Evolutionary conservation across 805 yeast species (phyloP), one percentile per base, ranked within the genome.

Genomic region (Metschnikowia sp.): DNA sequence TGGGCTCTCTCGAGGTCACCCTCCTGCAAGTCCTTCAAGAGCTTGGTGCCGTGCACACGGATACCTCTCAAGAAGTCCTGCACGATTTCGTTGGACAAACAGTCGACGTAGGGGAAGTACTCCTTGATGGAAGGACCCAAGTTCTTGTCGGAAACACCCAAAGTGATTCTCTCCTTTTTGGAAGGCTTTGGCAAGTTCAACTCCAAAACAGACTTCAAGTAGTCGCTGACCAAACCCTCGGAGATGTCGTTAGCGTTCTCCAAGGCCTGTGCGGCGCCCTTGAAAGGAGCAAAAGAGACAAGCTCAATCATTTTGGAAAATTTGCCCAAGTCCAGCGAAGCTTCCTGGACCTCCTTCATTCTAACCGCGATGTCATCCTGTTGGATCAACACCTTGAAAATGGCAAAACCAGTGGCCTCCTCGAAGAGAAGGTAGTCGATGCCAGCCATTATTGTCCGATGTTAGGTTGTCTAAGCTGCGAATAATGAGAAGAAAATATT

Each of bases 251-350:
- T 94, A 59, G 98, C 97, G 66, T 94, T 94, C 72, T 92, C 98
- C 63, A 94, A 81, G 51, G 99, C 99, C 72, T 94, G 98, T 44
- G 99, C 98, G 52, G 99, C 99, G 63, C 97, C 97, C 73, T 94
- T 91, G 81, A 94, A 94, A 42, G 99, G 99, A 51, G 97, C 96
- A 73, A 94, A 94, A 12, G 96, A 87, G 28, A 88, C 95, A 48
- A 94, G 80, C 71, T 91, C 96, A 59, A 94, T 84, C 77, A 92
- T 77, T 75, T 94, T 94, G 61, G 96, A 87, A 67, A 94, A 91
- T 65, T 83, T 79, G 53, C 84, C 84, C 56, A 94, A 80, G 63
- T 94, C 98, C 58, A 78, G 83, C 51, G 89, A 79, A 50, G 96
- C 91, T 58, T 83, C 83, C 75, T 94, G 98, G 38, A 94, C 98